Evolutionary conservation across 1,139 yeast species (phyloP).

Genomic region (Diutina ranongensis): DNA sequence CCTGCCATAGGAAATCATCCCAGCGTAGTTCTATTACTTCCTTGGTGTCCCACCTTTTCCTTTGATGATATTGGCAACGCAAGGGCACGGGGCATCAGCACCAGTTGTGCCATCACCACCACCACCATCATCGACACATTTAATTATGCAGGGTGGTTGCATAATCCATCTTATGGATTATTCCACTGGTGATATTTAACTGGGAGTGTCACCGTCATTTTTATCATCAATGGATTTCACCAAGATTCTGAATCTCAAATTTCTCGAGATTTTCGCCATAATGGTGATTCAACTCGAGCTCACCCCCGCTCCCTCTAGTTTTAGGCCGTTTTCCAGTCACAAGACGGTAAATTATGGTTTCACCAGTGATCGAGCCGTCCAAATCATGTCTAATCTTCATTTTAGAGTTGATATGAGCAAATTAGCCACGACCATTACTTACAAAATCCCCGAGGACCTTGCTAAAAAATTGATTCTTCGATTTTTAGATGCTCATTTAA

Average conservation of each 20-base stretch:
- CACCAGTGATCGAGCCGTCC: slow-evolving; percentile 38
- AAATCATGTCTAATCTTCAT: slow-evolving; percentile 36
- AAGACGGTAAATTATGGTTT: slow-evolving; percentile 38
- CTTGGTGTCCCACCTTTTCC: too few species aligned
- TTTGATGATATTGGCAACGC: too few species aligned
- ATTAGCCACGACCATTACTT: slow-evolving; percentile 51
- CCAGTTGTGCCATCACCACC: too few species aligned
- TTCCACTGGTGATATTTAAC: too few species aligned
- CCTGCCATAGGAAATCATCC: too few species aligned
- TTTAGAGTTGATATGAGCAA: slow-evolving; percentile 35
- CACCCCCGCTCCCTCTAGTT: neutral
- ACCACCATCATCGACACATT: too few species aligned
- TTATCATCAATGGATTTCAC: neutral
- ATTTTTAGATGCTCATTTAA: slow-evolving; percentile 54
- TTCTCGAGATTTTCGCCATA: slow-evolving; percentile 9
- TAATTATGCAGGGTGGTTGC: too few species aligned
- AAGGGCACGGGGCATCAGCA: too few species aligned
- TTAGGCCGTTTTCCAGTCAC: neutral
- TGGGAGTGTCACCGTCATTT: neutral
- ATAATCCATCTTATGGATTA: too few species aligned
- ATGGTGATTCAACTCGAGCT: slow-evolving; percentile 9
- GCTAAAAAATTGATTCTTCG: slow-evolving; percentile 39
- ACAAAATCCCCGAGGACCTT: slow-evolving; percentile 41
- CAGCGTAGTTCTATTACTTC: too few species aligned
- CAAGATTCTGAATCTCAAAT: slow-evolving; percentile 6